Evolutionary conservation across 2,329 filamentous ascomycete genomes (phyloP).

Genomic region (Epichloe gansuensis): DNA sequence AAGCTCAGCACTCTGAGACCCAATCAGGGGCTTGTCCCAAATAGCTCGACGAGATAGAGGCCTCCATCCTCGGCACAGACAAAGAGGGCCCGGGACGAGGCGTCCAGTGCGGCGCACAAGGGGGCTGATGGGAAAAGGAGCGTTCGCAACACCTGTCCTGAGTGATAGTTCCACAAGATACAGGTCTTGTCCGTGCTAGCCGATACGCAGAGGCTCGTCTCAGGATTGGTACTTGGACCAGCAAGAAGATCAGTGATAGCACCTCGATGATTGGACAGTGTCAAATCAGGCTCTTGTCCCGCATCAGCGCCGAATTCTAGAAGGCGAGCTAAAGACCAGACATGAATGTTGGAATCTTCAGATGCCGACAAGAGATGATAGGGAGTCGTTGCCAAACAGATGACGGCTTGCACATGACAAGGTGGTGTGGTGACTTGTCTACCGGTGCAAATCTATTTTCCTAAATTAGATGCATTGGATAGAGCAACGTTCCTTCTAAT

Average conservation of each 20-base stretch:
- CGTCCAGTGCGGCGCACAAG: conserved; percentile 63
- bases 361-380: conserved; percentile 68
- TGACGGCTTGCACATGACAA: conserved; percentile 70
- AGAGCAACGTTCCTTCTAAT: not conserved
- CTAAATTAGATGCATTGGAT: conserved; percentile 4
- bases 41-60: conserved; percentile 68
- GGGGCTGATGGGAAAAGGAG: conserved; percentile 67
- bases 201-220: conserved; percentile 74
- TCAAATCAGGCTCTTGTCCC: conserved; percentile 59
- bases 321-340: conserved; percentile 74
- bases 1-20: conserved; percentile 37
- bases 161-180: conserved; percentile 86
- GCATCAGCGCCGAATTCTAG: conserved; percentile 45
- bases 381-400: conserved; percentile 59
- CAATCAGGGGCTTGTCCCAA: conserved; percentile 44
- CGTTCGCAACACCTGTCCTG: conserved; percentile 64
- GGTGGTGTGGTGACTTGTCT: conserved; percentile 64
- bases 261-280: conserved; percentile 65
- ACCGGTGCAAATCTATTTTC: conserved; percentile 55
- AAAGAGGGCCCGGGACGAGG: conserved; percentile 72
- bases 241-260: conserved; percentile 53
- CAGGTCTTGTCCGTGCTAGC: conserved; percentile 78
- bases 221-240: conserved; percentile 53
- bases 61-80: conserved; percentile 70
- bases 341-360: conserved; percentile 78